These are phyloP conservation scores for Acacia concinna DNA, from an alignment of 331 rosid species.

Conservation along the genomic window DNA sequence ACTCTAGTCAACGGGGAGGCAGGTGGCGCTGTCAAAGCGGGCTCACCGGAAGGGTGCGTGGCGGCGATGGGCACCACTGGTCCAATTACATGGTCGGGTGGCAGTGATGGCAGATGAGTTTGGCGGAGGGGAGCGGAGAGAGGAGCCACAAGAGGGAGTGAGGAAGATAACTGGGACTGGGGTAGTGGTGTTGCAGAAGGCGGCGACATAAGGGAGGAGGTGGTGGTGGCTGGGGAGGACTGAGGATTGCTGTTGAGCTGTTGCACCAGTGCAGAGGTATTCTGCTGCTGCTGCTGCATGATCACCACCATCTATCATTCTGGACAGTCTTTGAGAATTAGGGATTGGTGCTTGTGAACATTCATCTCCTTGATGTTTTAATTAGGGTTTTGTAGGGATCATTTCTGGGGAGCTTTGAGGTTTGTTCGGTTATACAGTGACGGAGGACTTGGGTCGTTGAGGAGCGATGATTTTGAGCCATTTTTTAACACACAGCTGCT, in stretches of 20 bases:
- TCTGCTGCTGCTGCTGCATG: conserved; percentile 78
- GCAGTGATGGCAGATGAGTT: conserved; percentile 34
- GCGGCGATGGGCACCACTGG: conserved; percentile 43
- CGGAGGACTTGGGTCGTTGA: background rate
- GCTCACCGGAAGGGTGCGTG: conserved; percentile 50
- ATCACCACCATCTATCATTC: conserved; percentile 82
- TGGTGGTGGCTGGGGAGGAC: conserved; percentile 38
- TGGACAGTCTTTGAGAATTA: conserved; percentile 37
- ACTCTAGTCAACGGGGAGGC: conserved; percentile 55
- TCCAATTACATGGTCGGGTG: conserved; percentile 47
- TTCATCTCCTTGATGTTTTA: background rate
- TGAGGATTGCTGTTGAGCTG: conserved; percentile 56
- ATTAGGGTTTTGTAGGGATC: background rate
- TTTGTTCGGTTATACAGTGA: background rate
- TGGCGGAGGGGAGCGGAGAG: conserved; percentile 46
- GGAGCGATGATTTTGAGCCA: background rate
- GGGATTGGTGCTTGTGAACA: conserved; percentile 22
- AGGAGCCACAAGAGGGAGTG: conserved; percentile 38
- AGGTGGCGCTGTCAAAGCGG: conserved; percentile 32
- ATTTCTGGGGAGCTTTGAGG: background rate
- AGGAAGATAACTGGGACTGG: conserved; percentile 43
- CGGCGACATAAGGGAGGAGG: conserved; percentile 68
- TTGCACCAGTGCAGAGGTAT: conserved; percentile 67
- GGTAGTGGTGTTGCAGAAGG: conserved; percentile 36
- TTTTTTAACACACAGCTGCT: background rate